Percentiles rank a stretch among this genome's conserved stretches.
phyloP scores from a whole-genome alignment of 805 yeast genomes.

The Babjeviella inositovora region DNA sequence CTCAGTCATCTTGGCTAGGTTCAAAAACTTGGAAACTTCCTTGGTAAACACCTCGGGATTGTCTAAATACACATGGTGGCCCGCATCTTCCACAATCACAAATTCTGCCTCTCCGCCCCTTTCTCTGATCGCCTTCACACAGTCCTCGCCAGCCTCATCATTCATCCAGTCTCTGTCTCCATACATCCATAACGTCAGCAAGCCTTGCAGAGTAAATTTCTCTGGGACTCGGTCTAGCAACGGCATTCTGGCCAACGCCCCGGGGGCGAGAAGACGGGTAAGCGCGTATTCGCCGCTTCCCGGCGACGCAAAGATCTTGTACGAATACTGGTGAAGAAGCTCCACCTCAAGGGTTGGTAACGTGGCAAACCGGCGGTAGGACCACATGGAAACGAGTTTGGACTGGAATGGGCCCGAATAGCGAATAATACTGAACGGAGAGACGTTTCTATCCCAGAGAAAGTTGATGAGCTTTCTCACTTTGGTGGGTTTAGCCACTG shows the following conservation, averaged over 20 bases:
- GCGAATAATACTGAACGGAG: slow-evolving; percentile 39
- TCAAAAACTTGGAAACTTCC: slow-evolving; percentile 9
- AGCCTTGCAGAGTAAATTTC: slow-evolving; percentile 8
- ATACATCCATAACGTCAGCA: slow-evolving; percentile 42
- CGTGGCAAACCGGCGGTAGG: slow-evolving; percentile 25
- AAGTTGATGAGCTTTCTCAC: slow-evolving; percentile 16
- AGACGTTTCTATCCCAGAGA: slow-evolving; percentile 35
- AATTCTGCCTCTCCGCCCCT: slow-evolving; percentile 11
- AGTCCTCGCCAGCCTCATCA: slow-evolving; percentile 35
- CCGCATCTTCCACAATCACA: slow-evolving; percentile 22
- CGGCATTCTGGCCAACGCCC: slow-evolving; percentile 41
- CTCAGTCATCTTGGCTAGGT: no score
- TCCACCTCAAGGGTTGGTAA: slow-evolving; percentile 11
- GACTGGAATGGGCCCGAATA: slow-evolving; percentile 37
- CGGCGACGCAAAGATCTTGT: slow-evolving; percentile 31
- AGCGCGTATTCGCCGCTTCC: slow-evolving; percentile 55
- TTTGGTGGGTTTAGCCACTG: slow-evolving; percentile 7
- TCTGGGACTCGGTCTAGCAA: slow-evolving; percentile 32
- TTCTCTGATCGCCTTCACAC: slow-evolving; percentile 14
- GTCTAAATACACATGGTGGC: slow-evolving; percentile 40
- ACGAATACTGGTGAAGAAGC: slow-evolving; percentile 35
- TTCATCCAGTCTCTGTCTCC: slow-evolving; percentile 68
- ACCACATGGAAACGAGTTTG: slow-evolving; percentile 33
- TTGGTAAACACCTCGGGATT: slow-evolving; percentile 17
- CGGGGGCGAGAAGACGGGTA: slow-evolving; percentile 42